Conservation (phyloP, 805 yeast species). For the Tetrapisispora pingtungensis region DNA sequence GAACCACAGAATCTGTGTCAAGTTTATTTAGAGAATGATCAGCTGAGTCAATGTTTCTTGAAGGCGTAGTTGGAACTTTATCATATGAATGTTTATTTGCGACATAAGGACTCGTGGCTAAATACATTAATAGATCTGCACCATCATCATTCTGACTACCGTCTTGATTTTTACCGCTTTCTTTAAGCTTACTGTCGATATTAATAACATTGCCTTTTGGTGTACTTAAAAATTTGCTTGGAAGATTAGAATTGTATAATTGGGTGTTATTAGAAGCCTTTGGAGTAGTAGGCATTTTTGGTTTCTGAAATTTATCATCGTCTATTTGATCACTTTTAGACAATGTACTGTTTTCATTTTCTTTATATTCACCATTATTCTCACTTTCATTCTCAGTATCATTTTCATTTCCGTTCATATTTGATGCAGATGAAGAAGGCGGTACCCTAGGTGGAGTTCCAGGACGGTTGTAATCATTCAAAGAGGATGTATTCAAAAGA, state of each 20-base stretch:
- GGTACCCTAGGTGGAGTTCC: constrained; percentile 5
- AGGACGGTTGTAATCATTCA: constrained; percentile 4
- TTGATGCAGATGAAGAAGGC: constrained; percentile 2
- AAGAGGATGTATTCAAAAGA: constrained; percentile 5
- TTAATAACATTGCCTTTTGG: constrained; percentile 7
- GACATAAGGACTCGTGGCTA: constrained; percentile 29
- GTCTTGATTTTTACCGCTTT: not conserved
- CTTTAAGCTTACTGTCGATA: not conserved
- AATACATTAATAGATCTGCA: constrained; percentile 29
- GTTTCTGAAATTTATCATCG: not conserved
- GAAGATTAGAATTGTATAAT: not conserved
- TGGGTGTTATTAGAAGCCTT: constrained; percentile 1
- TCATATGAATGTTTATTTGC: constrained; percentile 1
- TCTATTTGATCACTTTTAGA: not conserved
- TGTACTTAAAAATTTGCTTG: constrained; percentile 5
- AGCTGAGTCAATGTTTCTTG: constrained; percentile 2
- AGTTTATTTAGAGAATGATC: not conserved
- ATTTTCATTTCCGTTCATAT: not conserved
- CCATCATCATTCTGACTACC: constrained; percentile 21
- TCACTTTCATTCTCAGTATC: not conserved
- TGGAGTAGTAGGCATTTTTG: constrained; percentile 6
- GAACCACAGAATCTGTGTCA: constrained; percentile 15
- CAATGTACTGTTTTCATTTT: not conserved
- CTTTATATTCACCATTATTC: not conserved
- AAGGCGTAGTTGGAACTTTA: constrained; percentile 23